A percentile compares a stretch with the other conserved stretches of the same genome.
These are phyloP conservation scores for Cystobasidiopsis lactophilus DNA, from an alignment of 768 basidiomycete genomes.

Conservation along the genomic window DNA sequence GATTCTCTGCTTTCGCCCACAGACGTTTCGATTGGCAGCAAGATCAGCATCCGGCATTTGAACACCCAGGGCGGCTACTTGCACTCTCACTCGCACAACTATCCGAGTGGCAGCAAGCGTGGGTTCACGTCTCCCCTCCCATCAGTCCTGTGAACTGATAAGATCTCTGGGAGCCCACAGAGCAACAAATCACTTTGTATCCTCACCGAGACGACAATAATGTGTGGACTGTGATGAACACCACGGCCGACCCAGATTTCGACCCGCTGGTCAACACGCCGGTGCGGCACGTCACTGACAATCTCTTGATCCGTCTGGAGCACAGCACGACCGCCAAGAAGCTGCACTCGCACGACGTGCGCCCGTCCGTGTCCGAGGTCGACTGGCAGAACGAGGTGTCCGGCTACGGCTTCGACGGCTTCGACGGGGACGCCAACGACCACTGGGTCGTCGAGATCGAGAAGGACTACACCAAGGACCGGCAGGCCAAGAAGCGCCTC, in stretches of 20 bases:
- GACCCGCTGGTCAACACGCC: constrained; percentile 24
- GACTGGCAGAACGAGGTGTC: constrained; percentile 99
- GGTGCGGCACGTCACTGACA: constrained; percentile 41
- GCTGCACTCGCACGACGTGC: constrained; percentile 83
- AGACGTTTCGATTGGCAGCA: constrained; percentile 73
- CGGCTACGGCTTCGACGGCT: constrained; percentile 70
- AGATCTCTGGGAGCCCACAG: constrained; percentile 27
- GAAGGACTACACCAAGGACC: constrained; percentile 36
- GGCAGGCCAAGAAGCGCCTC: constrained; percentile 44
- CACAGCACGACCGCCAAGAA: constrained; percentile 62
- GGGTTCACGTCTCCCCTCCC: constrained; percentile 20
- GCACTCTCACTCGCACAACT: constrained; percentile 77
- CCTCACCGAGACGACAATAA: constrained; percentile 97
- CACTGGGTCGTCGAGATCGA: constrained; percentile 61
- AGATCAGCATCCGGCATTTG: constrained; percentile 61
- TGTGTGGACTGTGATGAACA: constrained; percentile 65
- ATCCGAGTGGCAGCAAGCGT: constrained; percentile 82
- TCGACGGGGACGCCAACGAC: constrained; percentile 73
- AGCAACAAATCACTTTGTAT: constrained; percentile 98
- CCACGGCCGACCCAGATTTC: constrained; percentile 27
- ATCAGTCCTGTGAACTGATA: not conserved
- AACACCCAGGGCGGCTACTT: constrained; percentile 98
- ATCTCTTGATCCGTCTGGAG: constrained; percentile 52
- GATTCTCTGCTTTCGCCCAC: not conserved
- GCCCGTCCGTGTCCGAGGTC: constrained; percentile 86